Base-by-base conservation (phyloP, 129 eudicot genomes). In the Escallonia herrerae region DNA sequence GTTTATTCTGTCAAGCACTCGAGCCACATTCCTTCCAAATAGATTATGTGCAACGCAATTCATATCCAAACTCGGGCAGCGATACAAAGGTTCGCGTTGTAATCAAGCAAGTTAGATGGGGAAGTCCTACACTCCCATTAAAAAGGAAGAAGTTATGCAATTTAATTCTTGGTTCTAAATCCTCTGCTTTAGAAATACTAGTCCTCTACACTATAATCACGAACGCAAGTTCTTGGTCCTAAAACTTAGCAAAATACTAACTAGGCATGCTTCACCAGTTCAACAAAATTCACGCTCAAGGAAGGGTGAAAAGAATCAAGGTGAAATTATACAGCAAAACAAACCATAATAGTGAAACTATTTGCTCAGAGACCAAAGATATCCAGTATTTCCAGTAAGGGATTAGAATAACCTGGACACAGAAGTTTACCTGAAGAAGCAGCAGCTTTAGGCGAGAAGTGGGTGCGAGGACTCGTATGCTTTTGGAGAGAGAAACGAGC, bases 381-480 rank as follows among this genome's bases (percentile, higher is more conserved):
- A 43, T 53, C 43, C 43, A 37, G 43, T 5, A 43, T 71, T 22
- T 41, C 15, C 43, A 48, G 0, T 54, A 58, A 5, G 8, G 7
- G 44, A 6, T 4, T 58, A 65, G 15, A 37, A 8, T 48, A 4
- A 7, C 41, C 53, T 41, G 52, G 57, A 44, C 40, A 65, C 4
- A 33, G 46, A 39, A 59, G 57, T 33, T 64, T 62, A 79, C 93
- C 93, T n/a, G n/a, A n/a, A 74, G 86, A 62, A 75, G 82, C 67
- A 75, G 82, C 67, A 60, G 89, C 86, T 72, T 63, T 86, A 43
- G 60, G 66, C 57, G 67, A 76, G 70, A 83, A 70, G 47, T 58
- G 76, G 62, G 71, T 48, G n/a, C 44, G 38, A 41, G n/a, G 2
- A 14, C 37, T 43, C 37, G 33, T 33, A 64, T 8, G 43, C 15